Conservation (phyloP, 2,329 filamentous ascomycete genomes). For the Volutella citrinella region DNA sequence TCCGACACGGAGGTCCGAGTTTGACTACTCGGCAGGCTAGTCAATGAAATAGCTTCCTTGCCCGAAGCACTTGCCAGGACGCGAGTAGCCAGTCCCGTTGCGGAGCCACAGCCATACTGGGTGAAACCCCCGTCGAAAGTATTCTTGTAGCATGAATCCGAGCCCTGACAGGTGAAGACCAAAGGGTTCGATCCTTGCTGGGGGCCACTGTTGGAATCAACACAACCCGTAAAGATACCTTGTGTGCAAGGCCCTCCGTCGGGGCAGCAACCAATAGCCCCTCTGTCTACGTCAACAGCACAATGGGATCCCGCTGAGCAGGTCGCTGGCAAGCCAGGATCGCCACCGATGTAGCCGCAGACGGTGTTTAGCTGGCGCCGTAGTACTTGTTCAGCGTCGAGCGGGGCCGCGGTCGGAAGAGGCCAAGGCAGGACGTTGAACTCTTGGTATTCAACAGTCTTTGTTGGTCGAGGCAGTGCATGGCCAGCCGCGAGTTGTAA, state of each 20-base stretch:
- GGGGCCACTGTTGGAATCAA: slow-evolving; percentile 48
- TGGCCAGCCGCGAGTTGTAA: slow-evolving; percentile 33
- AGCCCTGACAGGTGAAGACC: slow-evolving; percentile 52
- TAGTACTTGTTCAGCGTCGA: slow-evolving; percentile 27
- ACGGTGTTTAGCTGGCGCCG: slow-evolving; percentile 50
- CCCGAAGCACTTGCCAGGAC: slow-evolving; percentile 48
- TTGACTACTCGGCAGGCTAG: slow-evolving; percentile 38
- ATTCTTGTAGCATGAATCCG: slow-evolving; percentile 54
- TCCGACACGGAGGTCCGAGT: slow-evolving; percentile 38
- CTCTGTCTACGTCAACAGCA: slow-evolving; percentile 47
- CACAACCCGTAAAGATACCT: slow-evolving; percentile 57
- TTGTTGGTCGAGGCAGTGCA: slow-evolving; percentile 40
- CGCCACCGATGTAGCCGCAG: slow-evolving; percentile 56
- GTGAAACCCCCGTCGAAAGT: slow-evolving; percentile 52
- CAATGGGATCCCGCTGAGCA: slow-evolving; percentile 58
- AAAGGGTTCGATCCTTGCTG: slow-evolving; percentile 54
- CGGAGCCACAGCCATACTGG: slow-evolving; percentile 55
- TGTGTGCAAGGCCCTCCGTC: slow-evolving; percentile 47
- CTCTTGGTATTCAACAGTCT: slow-evolving; percentile 33
- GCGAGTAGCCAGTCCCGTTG: slow-evolving; percentile 44
- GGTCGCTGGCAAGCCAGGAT: slow-evolving; percentile 51
- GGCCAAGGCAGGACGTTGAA: slow-evolving; percentile 41
- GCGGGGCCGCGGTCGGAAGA: slow-evolving; percentile 39
- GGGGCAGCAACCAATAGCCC: slow-evolving; percentile 56
- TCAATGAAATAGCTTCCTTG: slow-evolving; percentile 30